Conservation (phyloP, 495 filamentous ascomycete species). For the Lineolata rhizophorae region DNA sequence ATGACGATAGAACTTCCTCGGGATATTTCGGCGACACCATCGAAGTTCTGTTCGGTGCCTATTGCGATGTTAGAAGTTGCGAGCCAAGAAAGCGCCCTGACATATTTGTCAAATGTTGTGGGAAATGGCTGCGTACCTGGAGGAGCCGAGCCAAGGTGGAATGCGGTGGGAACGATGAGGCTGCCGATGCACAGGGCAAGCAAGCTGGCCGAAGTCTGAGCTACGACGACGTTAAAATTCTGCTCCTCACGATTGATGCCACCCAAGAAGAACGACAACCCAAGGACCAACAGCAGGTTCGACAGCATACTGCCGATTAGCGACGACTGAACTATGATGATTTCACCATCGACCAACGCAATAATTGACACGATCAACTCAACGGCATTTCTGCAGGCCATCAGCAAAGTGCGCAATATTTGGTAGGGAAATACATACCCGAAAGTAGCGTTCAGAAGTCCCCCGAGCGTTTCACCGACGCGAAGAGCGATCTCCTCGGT, state of each 20-base stretch:
- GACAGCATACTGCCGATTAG: constrained; percentile 80
- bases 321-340: constrained; percentile 81
- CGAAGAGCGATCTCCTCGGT: constrained; percentile 23
- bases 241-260: constrained; percentile 63
- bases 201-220: constrained; percentile 70
- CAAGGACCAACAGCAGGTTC: constrained; percentile 76
- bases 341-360: constrained; percentile 46
- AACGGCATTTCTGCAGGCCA: constrained; percentile 47
- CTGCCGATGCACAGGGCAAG: constrained; percentile 57
- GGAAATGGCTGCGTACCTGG: constrained; percentile 4
- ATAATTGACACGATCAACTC: constrained; percentile 83
- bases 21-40: constrained; percentile 6
- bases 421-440: constrained; percentile 29
- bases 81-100: too few species aligned
- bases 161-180: constrained; percentile 79
- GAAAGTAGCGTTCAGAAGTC: constrained; percentile 71
- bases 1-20: constrained; percentile 11
- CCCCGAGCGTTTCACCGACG: constrained; percentile 61
- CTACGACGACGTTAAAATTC: constrained; percentile 83
- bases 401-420: background rate
- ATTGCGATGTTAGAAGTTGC: too few species aligned
- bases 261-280: constrained; percentile 85
- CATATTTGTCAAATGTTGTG: background rate
- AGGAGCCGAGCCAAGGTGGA: constrained; percentile 35
- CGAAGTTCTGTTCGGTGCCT: constrained; percentile 1